Evolutionary conservation across 148 eudicot genomes (phyloP).

Genomic region (Dianthus caryophyllus): DNA sequence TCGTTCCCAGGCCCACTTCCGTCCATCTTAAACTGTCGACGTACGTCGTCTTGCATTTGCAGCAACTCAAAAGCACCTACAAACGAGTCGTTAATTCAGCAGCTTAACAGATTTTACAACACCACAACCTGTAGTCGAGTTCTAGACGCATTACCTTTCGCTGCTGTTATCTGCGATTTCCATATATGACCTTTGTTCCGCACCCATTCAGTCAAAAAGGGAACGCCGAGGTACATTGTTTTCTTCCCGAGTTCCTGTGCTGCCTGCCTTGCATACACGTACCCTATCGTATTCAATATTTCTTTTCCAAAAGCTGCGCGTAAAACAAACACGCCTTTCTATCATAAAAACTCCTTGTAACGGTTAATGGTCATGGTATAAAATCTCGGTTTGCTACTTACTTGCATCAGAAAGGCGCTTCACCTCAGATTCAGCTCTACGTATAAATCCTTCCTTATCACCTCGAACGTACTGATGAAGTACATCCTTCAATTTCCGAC

Average conservation of each 20-base stretch:
- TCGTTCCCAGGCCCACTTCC: slow-evolving; percentile 60
- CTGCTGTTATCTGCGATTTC: slow-evolving; percentile 92
- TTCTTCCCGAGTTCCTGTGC: slow-evolving; percentile 96
- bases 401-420: slow-evolving; percentile 75
- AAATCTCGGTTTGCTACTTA: slow-evolving; percentile 12
- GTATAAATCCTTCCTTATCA: slow-evolving; percentile 64
- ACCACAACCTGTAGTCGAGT: too few relatives aligned
- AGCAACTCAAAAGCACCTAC: slow-evolving; percentile 88
- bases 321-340: neutral
- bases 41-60: slow-evolving; percentile 80
- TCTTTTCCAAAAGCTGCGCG: slow-evolving; percentile 73
- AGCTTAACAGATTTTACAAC: neutral
- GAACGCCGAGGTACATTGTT: slow-evolving; percentile 78
- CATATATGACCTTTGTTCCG: slow-evolving; percentile 88
- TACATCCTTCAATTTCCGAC: slow-evolving; percentile 49
- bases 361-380: too few relatives aligned
- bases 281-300: slow-evolving; percentile 76
- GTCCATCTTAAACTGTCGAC: slow-evolving; percentile 57
- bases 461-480: slow-evolving; percentile 74
- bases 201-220: slow-evolving; percentile 93
- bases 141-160: slow-evolving; percentile 54
- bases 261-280: slow-evolving; percentile 86
- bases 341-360: too few relatives aligned
- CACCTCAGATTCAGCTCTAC: slow-evolving; percentile 65
- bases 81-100: slow-evolving; percentile 11